phyloP scores from a whole-genome alignment of 192 early-diverging fungal species.

The Backusella mclennaniae region DNA sequence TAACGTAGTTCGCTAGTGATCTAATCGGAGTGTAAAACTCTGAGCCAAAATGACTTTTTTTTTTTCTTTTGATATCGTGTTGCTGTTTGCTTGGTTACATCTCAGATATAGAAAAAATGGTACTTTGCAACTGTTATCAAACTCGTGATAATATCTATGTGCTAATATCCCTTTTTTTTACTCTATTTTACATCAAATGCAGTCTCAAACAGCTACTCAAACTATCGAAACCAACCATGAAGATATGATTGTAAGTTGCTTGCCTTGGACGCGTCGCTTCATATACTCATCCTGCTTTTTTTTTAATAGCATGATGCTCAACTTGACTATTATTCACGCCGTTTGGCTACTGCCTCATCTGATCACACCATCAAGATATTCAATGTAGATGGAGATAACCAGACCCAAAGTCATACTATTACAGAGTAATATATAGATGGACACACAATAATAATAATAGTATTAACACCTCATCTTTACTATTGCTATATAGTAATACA shows the following conservation, averaged over 20 bases:
- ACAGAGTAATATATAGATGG: constrained; percentile 52
- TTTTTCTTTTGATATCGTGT: not conserved
- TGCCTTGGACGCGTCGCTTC: not conserved
- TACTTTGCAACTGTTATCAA: not conserved
- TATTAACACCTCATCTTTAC: not conserved
- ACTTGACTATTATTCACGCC: constrained; percentile 71
- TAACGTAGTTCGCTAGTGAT: no score
- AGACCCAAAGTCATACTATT: constrained; percentile 66
- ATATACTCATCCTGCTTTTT: not conserved
- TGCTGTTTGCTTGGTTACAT: constrained; percentile 2
- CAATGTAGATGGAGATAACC: constrained; percentile 77
- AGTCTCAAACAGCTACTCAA: constrained; percentile 36
- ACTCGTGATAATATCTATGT: not conserved
- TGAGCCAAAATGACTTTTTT: not conserved
- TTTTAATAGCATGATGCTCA: constrained; percentile 57
- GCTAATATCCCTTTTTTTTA: not conserved
- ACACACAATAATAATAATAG: not conserved
- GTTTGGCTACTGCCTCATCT: constrained; percentile 97
- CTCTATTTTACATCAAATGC: not conserved
- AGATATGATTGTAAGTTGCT: constrained; percentile 77
- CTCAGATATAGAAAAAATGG: not conserved
- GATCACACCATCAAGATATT: constrained; percentile 94
- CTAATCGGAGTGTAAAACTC: not conserved
- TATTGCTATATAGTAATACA: constrained; percentile 68
- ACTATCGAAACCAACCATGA: constrained; percentile 85